Evolutionary conservation across 805 yeast genomes (phyloP), one percentile per base, ranked within the genome.

Genomic region (Saccharomycopsis schoenii): DNA sequence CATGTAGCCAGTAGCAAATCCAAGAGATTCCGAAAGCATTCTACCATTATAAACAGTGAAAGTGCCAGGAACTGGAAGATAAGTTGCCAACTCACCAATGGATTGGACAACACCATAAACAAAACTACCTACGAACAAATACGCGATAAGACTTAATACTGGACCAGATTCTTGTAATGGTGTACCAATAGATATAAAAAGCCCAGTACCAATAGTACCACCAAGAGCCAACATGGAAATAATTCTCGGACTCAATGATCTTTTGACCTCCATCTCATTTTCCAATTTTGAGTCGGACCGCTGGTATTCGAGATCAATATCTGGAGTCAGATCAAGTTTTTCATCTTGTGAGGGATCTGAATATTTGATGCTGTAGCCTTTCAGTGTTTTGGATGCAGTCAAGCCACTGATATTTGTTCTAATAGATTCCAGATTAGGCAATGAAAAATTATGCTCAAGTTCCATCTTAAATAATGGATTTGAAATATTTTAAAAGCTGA

Each of bases 31-130:
- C 8, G 86, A 82, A 57, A 84, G 69, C 75, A 84, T 85, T 66
- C 84, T 74, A n/a, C 83, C 75, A 37, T 83, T 79, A 69, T 84
- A 85, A 59, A 82, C 84, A 36, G 85, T 80, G 69, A 85, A 83
- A 1, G 88, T 83, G 1, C 80, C 74, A 11, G 83, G 73, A 58
- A 83, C 79, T 1, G 89, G 89, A n/a, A 85, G 82, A 63, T 80
- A 83, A 15, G 88, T 83, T 39, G 89, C 89, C 89, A 85, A 83
- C 72, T 85, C 90, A 66, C 89, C 89, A 63, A 85, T 73, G 2
- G 85, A 77, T 71, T 84, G 89, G 21, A 86, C 82, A 52, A 85
- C 83, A 24, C 80, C 79, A 66, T 77, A 83, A 1, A 83, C 84
- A 60, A 85, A 71, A 2, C 83, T 69, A 58, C 88, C 87, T 76